Conservation (phyloP, 2,329 filamentous ascomycete genomes). For the Parascedosporium putredinis region DNA sequence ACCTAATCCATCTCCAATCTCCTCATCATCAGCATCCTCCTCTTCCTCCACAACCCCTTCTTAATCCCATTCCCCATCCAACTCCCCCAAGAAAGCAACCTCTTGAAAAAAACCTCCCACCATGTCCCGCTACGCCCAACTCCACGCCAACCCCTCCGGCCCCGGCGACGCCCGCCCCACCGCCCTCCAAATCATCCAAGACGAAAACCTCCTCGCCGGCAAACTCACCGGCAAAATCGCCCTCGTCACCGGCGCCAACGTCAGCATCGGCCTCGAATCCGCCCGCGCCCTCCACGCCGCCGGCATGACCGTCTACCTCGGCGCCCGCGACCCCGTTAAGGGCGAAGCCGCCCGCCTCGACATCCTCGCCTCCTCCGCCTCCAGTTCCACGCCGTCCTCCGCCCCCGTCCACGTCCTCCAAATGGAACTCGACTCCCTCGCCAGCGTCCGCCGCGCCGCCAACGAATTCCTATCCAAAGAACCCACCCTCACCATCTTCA, state of each 20-base stretch:
- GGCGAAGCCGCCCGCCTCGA: constrained; percentile 24
- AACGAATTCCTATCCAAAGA: constrained; percentile 22
- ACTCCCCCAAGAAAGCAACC: too few relatives aligned
- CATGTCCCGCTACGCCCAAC: constrained; percentile 12
- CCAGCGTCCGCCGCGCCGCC: constrained; percentile 30
- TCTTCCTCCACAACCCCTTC: neutral
- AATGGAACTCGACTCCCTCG: constrained; percentile 33
- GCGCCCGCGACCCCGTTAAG: constrained; percentile 25
- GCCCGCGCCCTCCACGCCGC: constrained; percentile 16
- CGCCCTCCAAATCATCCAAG: constrained; percentile 26
- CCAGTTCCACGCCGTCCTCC: too few relatives aligned
- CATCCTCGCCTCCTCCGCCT: constrained; percentile 19
- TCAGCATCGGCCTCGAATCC: constrained; percentile 19
- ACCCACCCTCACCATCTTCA: constrained; percentile 29
- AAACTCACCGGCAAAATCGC: constrained; percentile 33
- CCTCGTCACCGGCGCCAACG: constrained; percentile 38
- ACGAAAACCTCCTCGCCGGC: constrained; percentile 22
- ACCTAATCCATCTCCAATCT: too few relatives aligned
- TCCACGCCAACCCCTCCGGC: constrained; percentile 25
- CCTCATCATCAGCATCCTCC: too few relatives aligned
- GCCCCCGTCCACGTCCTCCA: constrained; percentile 22
- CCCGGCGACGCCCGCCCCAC: constrained; percentile 30
- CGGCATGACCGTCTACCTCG: constrained; percentile 14
- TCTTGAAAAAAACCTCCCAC: too few relatives aligned
- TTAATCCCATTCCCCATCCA: too few relatives aligned